Evolutionary conservation across 805 yeast species (phyloP).

Genomic region (Pichia manshurica): DNA sequence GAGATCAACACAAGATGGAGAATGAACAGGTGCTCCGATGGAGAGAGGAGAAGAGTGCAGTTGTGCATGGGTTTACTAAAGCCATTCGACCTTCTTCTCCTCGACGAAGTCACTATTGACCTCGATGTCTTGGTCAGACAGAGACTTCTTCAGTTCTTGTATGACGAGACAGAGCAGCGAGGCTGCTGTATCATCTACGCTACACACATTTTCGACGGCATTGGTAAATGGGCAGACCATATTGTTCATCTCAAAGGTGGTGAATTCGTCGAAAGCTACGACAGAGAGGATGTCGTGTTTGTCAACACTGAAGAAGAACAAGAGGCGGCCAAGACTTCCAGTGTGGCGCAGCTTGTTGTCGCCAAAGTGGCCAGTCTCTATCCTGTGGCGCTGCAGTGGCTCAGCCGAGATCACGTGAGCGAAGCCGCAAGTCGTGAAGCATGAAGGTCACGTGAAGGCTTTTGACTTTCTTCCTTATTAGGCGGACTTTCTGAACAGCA

Average conservation of each 20-base stretch:
- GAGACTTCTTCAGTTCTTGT: constrained; percentile 63
- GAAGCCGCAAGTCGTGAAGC: too few species aligned
- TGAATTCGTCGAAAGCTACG: constrained; percentile 35
- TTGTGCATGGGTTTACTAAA: constrained; percentile 85
- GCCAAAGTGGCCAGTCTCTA: constrained; percentile 49
- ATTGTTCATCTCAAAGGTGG: constrained; percentile 77
- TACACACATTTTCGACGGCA: constrained; percentile 94
- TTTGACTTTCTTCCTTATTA: too few species aligned
- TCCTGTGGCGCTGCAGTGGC: constrained; percentile 70
- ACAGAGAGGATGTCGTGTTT: constrained; percentile 30
- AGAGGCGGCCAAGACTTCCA: too few species aligned
- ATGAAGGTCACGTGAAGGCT: too few species aligned
- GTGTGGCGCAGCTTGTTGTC: constrained; percentile 13
- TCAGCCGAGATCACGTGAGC: constrained; percentile 21
- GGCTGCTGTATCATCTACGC: constrained; percentile 81
- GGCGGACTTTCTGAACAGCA: too few species aligned
- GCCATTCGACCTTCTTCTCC: constrained; percentile 82
- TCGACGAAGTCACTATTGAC: constrained; percentile 97
- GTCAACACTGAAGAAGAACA: not conserved
- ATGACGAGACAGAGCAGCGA: constrained; percentile 64
- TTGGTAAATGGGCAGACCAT: constrained; percentile 85
- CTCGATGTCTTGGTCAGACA: constrained; percentile 87
- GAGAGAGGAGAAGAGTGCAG: constrained; percentile 92
- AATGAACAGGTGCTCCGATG: constrained; percentile 89
- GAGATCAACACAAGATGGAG: constrained; percentile 89